Percentiles rank a stretch among this genome's conserved stretches.
Evolutionary conservation across 2,329 filamentous ascomycete species (phyloP).

Genomic region (Aspergillus fumigatiaffinis): DNA sequence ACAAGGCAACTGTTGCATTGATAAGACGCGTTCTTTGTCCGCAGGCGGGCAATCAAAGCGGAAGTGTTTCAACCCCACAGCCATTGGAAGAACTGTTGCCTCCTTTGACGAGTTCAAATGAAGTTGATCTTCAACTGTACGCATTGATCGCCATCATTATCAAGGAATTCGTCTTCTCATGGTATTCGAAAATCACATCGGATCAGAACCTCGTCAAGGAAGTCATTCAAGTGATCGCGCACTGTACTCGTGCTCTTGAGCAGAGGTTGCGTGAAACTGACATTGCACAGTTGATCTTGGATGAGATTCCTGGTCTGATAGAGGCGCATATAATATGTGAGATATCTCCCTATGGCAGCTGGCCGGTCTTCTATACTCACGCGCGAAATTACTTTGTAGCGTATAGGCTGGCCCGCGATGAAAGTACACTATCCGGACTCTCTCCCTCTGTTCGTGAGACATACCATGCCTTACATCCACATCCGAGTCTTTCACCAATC

Average conservation of each 20-base stretch:
- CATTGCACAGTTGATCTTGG: constrained; percentile 74
- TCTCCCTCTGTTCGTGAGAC: constrained; percentile 61
- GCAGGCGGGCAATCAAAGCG: constrained; percentile 47
- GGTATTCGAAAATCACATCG: constrained; percentile 89
- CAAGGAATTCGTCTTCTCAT: constrained; percentile 83
- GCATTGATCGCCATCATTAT: constrained; percentile 86
- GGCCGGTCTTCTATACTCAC: not conserved
- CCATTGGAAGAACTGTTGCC: constrained; percentile 80
- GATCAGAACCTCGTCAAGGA: constrained; percentile 86
- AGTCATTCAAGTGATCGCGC: constrained; percentile 84
- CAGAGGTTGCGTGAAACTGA: constrained; percentile 79
- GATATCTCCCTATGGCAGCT: constrained; percentile 5
- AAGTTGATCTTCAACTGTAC: constrained; percentile 89
- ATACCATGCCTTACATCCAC: constrained; percentile 79
- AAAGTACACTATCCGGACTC: constrained; percentile 57
- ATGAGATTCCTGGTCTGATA: constrained; percentile 80
- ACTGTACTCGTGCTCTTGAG: constrained; percentile 83
- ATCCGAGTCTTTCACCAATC: constrained; percentile 75
- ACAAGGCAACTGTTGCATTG: constrained; percentile 73
- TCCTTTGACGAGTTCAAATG: constrained; percentile 88
- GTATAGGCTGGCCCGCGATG: constrained; percentile 64
- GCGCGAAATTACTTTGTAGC: constrained; percentile 46
- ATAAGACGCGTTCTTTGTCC: constrained; percentile 81
- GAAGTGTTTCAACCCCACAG: constrained; percentile 49
- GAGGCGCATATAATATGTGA: constrained; percentile 76